These are phyloP conservation scores for Fagopyrum tataricum DNA, from an alignment of 148 eudicot species.

Conservation along the genomic window DNA sequence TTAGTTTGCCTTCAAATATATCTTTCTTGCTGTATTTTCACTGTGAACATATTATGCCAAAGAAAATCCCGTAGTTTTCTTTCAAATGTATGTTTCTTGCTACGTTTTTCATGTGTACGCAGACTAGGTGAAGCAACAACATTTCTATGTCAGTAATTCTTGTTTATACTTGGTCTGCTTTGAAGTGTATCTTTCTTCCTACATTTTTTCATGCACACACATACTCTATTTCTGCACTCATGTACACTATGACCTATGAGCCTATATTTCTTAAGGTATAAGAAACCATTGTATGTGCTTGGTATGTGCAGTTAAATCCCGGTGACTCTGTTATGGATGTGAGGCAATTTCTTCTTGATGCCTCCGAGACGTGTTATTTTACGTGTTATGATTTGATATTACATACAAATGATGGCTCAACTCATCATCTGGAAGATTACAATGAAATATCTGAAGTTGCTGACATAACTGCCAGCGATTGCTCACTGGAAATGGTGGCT, in stretches of 20 bases:
- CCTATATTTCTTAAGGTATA: not conserved
- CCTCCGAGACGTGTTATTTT: constrained; percentile 91
- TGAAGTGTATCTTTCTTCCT: not conserved
- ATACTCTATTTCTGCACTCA: not conserved
- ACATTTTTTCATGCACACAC: not conserved
- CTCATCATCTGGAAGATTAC: constrained; percentile 81
- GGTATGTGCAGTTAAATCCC: constrained; percentile 65
- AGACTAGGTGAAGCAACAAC: too few relatives aligned
- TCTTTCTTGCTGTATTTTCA: not conserved
- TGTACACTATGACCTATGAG: not conserved
- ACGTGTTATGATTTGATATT: constrained; percentile 87
- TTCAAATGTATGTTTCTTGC: too few relatives aligned
- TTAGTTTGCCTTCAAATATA: not conserved
- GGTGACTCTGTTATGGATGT: constrained; percentile 99
- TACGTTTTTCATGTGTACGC: too few relatives aligned
- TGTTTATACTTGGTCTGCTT: not conserved
- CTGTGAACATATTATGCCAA: too few relatives aligned
- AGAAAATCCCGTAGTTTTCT: too few relatives aligned
- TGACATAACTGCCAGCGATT: constrained; percentile 74
- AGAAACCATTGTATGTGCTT: not conserved
- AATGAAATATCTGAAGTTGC: constrained; percentile 95
- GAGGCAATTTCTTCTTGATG: constrained; percentile 94
- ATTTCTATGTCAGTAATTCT: not conserved
- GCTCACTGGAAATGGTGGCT: constrained; percentile 91
- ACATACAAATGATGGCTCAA: constrained; percentile 65